phyloP scores from a whole-genome alignment of 768 basidiomycete genomes.

The Trametes cubensis region DNA sequence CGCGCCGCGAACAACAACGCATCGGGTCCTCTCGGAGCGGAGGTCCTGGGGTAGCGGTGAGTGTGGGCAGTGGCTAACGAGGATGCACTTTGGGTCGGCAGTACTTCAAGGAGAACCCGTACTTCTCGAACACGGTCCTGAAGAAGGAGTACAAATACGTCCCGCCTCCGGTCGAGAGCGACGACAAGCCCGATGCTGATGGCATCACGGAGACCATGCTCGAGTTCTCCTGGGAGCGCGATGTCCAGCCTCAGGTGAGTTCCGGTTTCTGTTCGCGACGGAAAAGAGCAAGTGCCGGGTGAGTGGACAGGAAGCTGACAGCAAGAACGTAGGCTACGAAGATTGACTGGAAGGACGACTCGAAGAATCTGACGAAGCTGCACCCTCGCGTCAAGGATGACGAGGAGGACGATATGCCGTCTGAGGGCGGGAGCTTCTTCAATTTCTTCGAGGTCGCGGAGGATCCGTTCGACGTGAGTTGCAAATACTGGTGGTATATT shows the following conservation, averaged over 20 bases:
- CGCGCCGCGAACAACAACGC: neutral
- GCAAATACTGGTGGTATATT: neutral
- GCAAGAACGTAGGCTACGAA: slow-evolving; percentile 54
- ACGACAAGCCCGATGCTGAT: slow-evolving; percentile 66
- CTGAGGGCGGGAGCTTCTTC: slow-evolving; percentile 84
- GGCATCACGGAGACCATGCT: slow-evolving; percentile 80
- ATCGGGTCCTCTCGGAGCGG: neutral
- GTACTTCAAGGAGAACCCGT: slow-evolving; percentile 88
- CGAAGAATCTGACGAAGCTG: slow-evolving; percentile 75
- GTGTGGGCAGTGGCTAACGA: slow-evolving; percentile 1
- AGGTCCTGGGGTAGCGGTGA: neutral
- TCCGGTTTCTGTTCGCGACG: neutral
- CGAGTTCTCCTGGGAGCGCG: slow-evolving; percentile 78
- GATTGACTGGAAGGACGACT: slow-evolving; percentile 81
- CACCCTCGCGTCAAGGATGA: slow-evolving; percentile 69
- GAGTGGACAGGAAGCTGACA: slow-evolving; percentile 5
- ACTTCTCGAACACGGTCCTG: slow-evolving; percentile 73
- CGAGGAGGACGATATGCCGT: slow-evolving; percentile 60
- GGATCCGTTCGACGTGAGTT: slow-evolving; percentile 70
- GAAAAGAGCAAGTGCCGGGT: neutral
- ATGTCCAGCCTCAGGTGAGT: slow-evolving; percentile 67
- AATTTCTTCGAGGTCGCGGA: slow-evolving; percentile 75
- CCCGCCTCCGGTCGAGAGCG: slow-evolving; percentile 52
- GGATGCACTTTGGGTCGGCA: slow-evolving; percentile 32
- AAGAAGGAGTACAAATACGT: slow-evolving; percentile 83